These are phyloP conservation scores for Plasmodium fragile DNA, from an alignment of 169 alveolate genomes.

Conservation along the genomic window DNA sequence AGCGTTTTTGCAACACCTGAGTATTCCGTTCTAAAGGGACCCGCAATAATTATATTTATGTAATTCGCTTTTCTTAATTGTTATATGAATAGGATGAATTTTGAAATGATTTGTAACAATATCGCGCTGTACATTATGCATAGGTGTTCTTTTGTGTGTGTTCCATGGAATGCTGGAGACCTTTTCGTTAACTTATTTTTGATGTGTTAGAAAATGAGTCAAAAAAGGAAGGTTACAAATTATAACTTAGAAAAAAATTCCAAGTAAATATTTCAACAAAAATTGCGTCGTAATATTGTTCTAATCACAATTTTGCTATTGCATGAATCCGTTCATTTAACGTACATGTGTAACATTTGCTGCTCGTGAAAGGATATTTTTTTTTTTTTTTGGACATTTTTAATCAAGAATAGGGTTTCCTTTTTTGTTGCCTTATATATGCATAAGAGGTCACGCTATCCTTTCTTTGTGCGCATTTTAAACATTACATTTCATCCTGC, in stretches of 20 bases:
- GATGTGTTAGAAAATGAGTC: neutral
- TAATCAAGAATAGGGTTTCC: neutral
- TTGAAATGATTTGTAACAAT: neutral
- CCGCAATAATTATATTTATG: neutral
- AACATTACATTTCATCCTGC: neutral
- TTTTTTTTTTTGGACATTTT: neutral
- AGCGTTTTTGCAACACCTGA: neutral
- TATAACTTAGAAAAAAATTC: neutral
- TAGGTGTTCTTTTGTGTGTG: neutral
- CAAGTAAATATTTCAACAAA: neutral
- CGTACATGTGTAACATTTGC: neutral
- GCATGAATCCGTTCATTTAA: neutral
- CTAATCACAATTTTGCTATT: neutral
- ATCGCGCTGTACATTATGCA: neutral
- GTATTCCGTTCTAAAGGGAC: neutral
- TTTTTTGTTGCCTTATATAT: neutral
- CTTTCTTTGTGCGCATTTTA: neutral
- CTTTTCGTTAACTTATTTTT: neutral
- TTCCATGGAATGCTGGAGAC: neutral
- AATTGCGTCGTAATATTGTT: neutral
- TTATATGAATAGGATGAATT: neutral
- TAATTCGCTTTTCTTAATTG: neutral
- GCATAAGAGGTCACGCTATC: neutral
- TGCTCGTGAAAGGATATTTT: neutral
- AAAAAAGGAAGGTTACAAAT: neutral